Base-by-base conservation (phyloP, 306 rosid species). In the Pueraria montana region DNA sequence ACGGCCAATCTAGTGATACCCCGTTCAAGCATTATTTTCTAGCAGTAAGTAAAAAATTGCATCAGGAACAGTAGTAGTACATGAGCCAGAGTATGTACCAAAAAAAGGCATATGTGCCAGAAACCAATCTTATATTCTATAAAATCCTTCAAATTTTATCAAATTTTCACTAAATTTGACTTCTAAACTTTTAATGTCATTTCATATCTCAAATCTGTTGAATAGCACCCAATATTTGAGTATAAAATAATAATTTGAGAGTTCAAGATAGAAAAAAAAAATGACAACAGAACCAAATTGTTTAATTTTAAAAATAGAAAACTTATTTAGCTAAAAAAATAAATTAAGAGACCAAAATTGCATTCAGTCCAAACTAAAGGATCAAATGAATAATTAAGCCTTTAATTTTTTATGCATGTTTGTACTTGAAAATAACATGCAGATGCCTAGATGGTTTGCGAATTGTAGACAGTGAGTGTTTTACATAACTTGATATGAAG, bases 11-110 rank as follows among this genome's bases (percentile, higher is more conserved):
- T 91, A 66, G 89, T 84, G 50, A 83, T 62, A 26, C 91, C 89
- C 26, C 82, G 85, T 83, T 87, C 90, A 80, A 87, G 94, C 92
- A 91, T 84, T 69, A 87, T 86, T 74, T 86, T 84, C 92, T 89
- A 61, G 52, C 66, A 67, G 49, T 9, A 34, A 67, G 43, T 13
- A 56, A 46, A 7, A 42, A 12, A 11, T 69, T 42, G 18, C 34
- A 69, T 69, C 55, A 69, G 74, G 30, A 43, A 43, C 55, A 43
- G 52, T 21, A 66, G 17, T 66, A 11, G 20, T 69, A 21, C 26
- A 21, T 17, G 46, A 32, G 24, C 45, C 71, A 32, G 43, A 63
- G 71, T 20, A 69, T 12, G 20, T 2, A 21, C 20, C 18, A 21
- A 21, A 68, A n/a, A 67, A n/a, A 67, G 30, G 48, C 21, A 65